phyloP scores from a whole-genome alignment of 83 land plant genomes.

The Picea engelmannii region DNA sequence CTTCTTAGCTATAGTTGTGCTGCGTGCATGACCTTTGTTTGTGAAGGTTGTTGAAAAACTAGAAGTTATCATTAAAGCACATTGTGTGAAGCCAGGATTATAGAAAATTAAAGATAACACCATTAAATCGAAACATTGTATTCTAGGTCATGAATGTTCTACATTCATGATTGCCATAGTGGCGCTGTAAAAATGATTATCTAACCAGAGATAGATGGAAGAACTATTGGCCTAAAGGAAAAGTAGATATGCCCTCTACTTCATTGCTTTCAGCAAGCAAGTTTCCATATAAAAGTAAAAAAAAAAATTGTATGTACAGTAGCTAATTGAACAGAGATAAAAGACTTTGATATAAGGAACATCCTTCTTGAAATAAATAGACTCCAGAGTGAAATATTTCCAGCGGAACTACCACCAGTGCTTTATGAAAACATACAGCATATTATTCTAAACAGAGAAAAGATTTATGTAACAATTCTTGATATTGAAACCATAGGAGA shows the following conservation, averaged over 20 bases:
- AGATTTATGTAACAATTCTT: not conserved
- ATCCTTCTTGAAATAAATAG: not conserved
- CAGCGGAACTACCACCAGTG: not conserved
- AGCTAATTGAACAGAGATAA: not conserved
- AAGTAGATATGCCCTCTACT: not conserved
- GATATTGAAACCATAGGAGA: not conserved
- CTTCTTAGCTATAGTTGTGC: too few species aligned
- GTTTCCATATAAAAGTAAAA: not conserved
- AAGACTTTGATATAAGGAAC: not conserved
- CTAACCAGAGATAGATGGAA: constrained; percentile 1
- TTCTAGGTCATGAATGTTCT: not conserved
- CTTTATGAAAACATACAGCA: not conserved
- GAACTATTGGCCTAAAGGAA: not conserved
- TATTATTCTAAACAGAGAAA: not conserved
- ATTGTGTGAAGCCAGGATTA: too few species aligned
- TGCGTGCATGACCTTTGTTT: not conserved
- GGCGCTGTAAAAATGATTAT: not conserved
- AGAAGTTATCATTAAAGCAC: too few species aligned
- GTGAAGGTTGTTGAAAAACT: not conserved
- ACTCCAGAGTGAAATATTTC: not conserved
- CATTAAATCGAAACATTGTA: not conserved
- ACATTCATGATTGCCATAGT: not conserved
- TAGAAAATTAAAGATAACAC: too few species aligned
- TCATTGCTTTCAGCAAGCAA: not conserved
- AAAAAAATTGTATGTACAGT: not conserved